Percentiles rank a stretch among this genome's conserved stretches.
These are phyloP conservation scores for Crithidia fasciculata DNA, from an alignment of 208 protist species.

Conservation along the genomic window DNA sequence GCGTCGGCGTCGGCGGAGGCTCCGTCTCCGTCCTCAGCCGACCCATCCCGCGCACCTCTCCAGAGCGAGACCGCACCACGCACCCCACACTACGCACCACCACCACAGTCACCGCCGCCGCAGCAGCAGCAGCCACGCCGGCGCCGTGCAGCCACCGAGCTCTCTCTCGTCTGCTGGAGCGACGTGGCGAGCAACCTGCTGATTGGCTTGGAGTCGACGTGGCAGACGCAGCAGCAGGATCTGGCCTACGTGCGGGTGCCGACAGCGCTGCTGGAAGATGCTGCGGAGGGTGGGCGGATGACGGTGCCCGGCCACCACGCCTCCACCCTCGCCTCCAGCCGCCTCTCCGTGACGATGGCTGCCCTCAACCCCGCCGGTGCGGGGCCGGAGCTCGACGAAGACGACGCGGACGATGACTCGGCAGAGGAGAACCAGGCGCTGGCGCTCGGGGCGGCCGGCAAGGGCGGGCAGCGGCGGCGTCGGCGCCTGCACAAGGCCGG, in stretches of 20 bases:
- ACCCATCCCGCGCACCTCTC: background rate
- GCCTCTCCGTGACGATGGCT: background rate
- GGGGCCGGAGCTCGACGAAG: background rate
- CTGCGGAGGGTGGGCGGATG: constrained; percentile 6
- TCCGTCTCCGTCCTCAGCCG: background rate
- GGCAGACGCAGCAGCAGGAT: constrained; percentile 14
- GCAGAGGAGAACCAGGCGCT: constrained; percentile 1
- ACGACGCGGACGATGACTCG: constrained; percentile 40
- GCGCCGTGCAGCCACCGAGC: constrained; percentile 7
- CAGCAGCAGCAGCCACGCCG: constrained; percentile 4
- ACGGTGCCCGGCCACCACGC: background rate
- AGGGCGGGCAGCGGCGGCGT: constrained; percentile 10
- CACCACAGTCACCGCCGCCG: background rate
- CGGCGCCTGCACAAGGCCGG: constrained; percentile 10
- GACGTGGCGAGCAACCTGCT: constrained; percentile 86
- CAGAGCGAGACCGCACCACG: background rate
- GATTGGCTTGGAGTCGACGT: constrained; percentile 39
- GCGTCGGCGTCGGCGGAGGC: background rate
- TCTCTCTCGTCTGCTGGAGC: constrained; percentile 76
- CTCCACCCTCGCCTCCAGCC: background rate
- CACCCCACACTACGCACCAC: background rate
- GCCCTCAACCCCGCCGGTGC: too few species aligned
- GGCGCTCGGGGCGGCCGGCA: constrained; percentile 3
- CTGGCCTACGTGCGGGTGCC: constrained; percentile 51
- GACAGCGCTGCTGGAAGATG: constrained; percentile 58